Base-by-base conservation (phyloP, 352 stramenopile species). In the Paralagenidium karlingii region DNA sequence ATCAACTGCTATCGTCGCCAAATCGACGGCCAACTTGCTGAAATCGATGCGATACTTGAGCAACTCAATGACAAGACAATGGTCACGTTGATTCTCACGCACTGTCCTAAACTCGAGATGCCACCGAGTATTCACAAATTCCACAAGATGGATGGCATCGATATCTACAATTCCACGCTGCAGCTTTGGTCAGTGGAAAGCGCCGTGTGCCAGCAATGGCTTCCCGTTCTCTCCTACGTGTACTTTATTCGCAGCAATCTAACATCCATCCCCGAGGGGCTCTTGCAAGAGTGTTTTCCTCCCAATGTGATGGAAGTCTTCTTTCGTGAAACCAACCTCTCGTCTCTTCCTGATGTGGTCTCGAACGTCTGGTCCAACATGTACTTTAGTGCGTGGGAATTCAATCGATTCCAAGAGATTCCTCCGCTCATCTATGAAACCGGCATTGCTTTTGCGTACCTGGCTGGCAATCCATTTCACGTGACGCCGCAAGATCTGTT, bases 91-190 rank as follows among this genome's bases (percentile, higher is more conserved):
- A 48, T 54, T 10, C 11, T 58, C 16, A 47, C 36, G 7, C 45
- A 53, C 41, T 58, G 45, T 18, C 45, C 39, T 0, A 2, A 16
- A 8, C 30, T 58, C 3, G 21, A 58, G 20, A 31, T 58, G 1
- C 45, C 45, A 3, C 6, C 7, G 0, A 31, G 30, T 9, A 49
- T 54, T 36, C 37, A 24, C 22, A 13, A 3, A 0, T 58, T 78
- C 12, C 19, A 33, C 10, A 49, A 64, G 5, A 45, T 78, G n/a
- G 43, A 31, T 18, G 30, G 29, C 3, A 34, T 82, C 4, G 49
- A 63, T 16, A 32, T 79, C 0, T 69, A 69, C 45, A 63, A 73
- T 18, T 66, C 58, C 0, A 58, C 42, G 1, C 43, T 79, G 19
- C 18, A 15, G 2, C 20, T 42, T 12, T 77, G 60, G 62, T 31